Evolutionary conservation across 148 eudicot species (phyloP).

Genomic region (Persicaria maculosa): DNA sequence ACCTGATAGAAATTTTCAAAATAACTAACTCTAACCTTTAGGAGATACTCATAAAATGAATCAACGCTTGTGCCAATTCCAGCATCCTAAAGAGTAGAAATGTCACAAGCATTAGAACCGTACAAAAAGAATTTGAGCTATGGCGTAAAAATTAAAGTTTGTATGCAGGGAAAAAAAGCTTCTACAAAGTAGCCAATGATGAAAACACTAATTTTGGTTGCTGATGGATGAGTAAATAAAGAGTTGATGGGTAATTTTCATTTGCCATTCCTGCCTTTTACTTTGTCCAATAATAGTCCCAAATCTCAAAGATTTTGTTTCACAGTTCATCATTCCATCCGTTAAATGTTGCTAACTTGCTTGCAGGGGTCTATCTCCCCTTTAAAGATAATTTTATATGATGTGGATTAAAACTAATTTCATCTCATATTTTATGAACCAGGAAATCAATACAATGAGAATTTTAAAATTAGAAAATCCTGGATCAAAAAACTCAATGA

Average conservation of each 20-base stretch:
- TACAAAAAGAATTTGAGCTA: not conserved
- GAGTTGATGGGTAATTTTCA: not conserved
- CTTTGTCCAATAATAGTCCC: not conserved
- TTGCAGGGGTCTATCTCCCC: not conserved
- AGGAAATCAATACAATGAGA: no score
- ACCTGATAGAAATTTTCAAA: slow-evolving; percentile 2
- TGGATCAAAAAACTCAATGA: not conserved
- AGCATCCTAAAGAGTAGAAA: slow-evolving; percentile 67
- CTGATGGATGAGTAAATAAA: not conserved
- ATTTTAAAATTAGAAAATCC: no score
- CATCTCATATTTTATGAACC: not conserved
- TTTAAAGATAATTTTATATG: not conserved
- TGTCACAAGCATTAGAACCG: slow-evolving; percentile 12
- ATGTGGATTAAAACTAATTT: not conserved
- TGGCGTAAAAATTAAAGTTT: not conserved
- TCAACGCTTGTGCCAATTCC: slow-evolving; percentile 99
- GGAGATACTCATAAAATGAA: slow-evolving; percentile 95
- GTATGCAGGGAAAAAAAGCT: not conserved
- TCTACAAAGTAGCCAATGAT: not conserved
- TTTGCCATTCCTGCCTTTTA: not conserved
- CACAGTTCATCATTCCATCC: not conserved
- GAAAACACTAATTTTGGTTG: not conserved
- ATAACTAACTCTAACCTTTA: slow-evolving; percentile 54
- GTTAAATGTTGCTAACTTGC: not conserved
- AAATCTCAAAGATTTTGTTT: not conserved